Conservation (phyloP, 805 yeast genomes). For the Monosporozyma solicola region DNA sequence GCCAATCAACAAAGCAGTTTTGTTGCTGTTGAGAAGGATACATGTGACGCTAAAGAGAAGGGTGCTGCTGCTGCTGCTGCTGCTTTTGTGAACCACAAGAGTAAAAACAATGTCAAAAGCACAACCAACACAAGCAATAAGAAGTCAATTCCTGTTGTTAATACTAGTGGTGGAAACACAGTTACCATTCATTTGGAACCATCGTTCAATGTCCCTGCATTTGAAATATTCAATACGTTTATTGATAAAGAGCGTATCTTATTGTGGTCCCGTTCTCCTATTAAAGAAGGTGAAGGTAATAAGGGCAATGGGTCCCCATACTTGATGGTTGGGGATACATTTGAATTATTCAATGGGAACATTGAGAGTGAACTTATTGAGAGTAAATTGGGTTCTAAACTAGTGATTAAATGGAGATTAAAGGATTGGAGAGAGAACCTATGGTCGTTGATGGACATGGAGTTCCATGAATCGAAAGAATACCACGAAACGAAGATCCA, state of each 20-base stretch:
- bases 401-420: conserved; percentile 79
- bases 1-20: conserved; percentile 35
- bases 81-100: background rate
- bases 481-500: conserved; percentile 75
- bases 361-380: conserved; percentile 61
- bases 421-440: conserved; percentile 84
- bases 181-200: conserved; percentile 70
- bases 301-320: conserved; percentile 45
- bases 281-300: conserved; percentile 11
- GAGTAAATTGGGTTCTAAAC: conserved; percentile 36
- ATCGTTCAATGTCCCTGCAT: conserved; percentile 78
- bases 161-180: conserved; percentile 44
- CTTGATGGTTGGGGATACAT: conserved; percentile 47
- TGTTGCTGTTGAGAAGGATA: background rate
- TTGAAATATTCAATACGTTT: conserved; percentile 71
- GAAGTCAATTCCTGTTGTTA: background rate
- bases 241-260: conserved; percentile 67
- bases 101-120: background rate
- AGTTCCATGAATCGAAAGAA: conserved; percentile 56
- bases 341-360: conserved; percentile 79
- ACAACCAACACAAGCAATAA: conserved; percentile 1
- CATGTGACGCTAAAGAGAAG: background rate
- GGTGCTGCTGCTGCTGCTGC: conserved; percentile 5
- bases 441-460: conserved; percentile 57
- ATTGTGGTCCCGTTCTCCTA: conserved; percentile 81